Evolutionary conservation across 225 moss, liverwort and hornwort genomes (phyloP), one percentile per base, ranked within the genome.

Genomic region (Rhytidiadelphus loreus): DNA sequence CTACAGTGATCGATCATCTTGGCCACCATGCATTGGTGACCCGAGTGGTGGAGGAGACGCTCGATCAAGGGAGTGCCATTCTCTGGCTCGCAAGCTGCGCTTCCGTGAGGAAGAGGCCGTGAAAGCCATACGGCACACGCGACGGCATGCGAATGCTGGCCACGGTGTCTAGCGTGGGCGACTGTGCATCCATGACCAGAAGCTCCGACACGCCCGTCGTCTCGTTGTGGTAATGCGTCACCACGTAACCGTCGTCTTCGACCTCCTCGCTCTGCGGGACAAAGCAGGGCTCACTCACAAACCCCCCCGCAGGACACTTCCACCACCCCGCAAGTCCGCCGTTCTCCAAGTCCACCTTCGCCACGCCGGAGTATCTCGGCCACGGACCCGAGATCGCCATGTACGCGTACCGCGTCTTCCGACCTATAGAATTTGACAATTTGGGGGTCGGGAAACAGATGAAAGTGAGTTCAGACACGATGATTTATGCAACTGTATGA

Each of bases 121-220:
- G 95, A 8, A 95, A 94, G 13, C 95, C 94, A 65, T 93, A 94
- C 12, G 95, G 95, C 29, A 94, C 93, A 64, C 94, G 71, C 5
- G 74, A 52, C 2, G 95, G 93, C 90, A 94, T 90, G 37, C 55
- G 35, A 77, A 92, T 82, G 87, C 93, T 69, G 3, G 91, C 87
- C 21, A 93, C 92, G 4, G 43, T 83, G 4, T 89, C 90, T 25
- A 95, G 83, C 3, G 89, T 79, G 5, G 94, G 90, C 22, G 92
- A 93, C 41, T 33, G 91, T 7, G 93, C 94, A 33, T 95, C 95
- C 73, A 93, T 39, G 48, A 95, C 84, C 18, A 95, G 83, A 55
- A 95, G 86, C 85, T 91, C 90, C 17, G 94, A 93, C 28, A 83
- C 80, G 25, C 91, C 90, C 19, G 93, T 87, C 48, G 20, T 90